phyloP scores from a whole-genome alignment of 1,284 basidiomycete genomes.

The Rhodotorula sp. region DNA sequence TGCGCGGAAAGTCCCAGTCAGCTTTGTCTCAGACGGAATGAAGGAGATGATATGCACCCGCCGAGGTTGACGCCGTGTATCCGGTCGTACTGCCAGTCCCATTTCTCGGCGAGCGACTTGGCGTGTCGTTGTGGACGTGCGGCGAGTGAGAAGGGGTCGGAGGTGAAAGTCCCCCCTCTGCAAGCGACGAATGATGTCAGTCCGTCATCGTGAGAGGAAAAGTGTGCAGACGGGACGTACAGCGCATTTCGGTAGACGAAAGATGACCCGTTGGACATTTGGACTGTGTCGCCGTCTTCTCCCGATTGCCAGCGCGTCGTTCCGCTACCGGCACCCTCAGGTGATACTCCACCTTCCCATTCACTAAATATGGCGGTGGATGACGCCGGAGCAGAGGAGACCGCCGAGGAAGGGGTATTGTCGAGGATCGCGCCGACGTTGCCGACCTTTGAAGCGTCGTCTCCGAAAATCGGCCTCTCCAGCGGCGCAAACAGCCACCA shows the following conservation, averaged over 20 bases:
- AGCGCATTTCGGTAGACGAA: constrained; percentile 25
- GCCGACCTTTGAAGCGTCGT: too few relatives aligned
- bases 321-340: neutral
- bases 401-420: too few relatives aligned
- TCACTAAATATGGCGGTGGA: too few relatives aligned
- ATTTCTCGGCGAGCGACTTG: constrained; percentile 77
- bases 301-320: constrained; percentile 14
- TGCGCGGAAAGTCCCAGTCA: neutral
- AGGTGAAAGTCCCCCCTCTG: constrained; percentile 20
- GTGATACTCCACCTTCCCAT: too few relatives aligned
- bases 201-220: too few relatives aligned
- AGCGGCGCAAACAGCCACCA: too few relatives aligned
- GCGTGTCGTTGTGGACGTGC: constrained; percentile 59
- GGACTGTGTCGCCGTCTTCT: constrained; percentile 1
- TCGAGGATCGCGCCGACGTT: too few relatives aligned
- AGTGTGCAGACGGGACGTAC: constrained; percentile 3
- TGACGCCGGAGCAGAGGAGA: too few relatives aligned
- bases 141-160: constrained; percentile 32
- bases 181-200: neutral
- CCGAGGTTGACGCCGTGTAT: constrained; percentile 45
- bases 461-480: too few relatives aligned
- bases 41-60: constrained; percentile 23
- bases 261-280: too few relatives aligned
- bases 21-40: neutral
- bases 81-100: constrained; percentile 71